Base-by-base conservation (phyloP, 345 rosid species). In the Eucalyptus pauciflora region DNA sequence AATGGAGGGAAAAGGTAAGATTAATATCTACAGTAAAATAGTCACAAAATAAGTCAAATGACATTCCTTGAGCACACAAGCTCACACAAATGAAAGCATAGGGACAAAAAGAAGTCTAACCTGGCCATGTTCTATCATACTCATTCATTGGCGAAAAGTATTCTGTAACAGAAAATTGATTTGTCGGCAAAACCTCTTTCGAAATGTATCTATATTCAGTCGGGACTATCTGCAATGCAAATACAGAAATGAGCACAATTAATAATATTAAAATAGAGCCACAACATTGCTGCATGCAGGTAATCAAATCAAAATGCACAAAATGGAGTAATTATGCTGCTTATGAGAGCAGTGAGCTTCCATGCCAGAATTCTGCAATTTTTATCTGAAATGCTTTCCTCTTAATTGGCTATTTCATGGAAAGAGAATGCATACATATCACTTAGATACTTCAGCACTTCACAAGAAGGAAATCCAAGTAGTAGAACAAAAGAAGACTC, bases 131-230 rank as follows among this genome's bases (percentile, higher is more conserved):
- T 88, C 95, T 93, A 87, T 96, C 96, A 48, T 89, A 93, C 88
- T 95, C 97, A 11, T 86, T 91, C 95, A 98, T 96, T 2, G 96
- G 96, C 27, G 99, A 95, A 88, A 92, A 98, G 90, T 98, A 98
- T 91, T 98, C 99, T 0, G 99, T 94, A 33, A 98, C 99, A 41
- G 99, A 98, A 91, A 96, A 98, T 86, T 98, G 99, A 88, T 98
- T 98, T 54, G 99, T 98, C 11, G 97, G 94, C 92, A 98, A 87
- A 89, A 98, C 93, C 83, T 98, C 97, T 92, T 95, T 97, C 3
- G 96, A 96, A 87, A 97, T 93, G 87, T 98, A 96, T 92, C 95
- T 93, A 90, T 98, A 98, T 92, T 98, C 99, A 45, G 99, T 98
- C 6, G 99, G 99, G 90, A 97, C 99, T 93, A 98, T 93, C 99